A percentile compares a stretch with the other conserved stretches of the same genome.
These are phyloP conservation scores for Quercus lobata DNA, from an alignment of 331 rosid species.

Conservation along the genomic window DNA sequence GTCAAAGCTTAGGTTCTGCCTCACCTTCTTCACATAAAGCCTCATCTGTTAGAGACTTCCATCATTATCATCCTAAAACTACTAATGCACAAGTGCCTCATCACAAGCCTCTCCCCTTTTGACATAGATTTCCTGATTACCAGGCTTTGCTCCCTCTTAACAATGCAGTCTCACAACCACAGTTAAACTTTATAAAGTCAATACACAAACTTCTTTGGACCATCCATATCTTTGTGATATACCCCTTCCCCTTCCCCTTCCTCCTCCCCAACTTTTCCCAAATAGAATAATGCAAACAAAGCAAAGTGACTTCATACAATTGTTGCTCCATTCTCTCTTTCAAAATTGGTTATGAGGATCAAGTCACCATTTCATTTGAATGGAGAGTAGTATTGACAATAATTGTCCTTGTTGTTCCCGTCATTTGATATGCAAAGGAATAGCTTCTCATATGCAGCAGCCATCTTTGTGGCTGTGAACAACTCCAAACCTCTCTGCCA, in stretches of 20 bases:
- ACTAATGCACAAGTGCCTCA: too few relatives aligned
- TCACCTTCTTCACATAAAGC: neutral
- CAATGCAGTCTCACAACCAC: too few relatives aligned
- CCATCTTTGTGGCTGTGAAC: constrained; percentile 75
- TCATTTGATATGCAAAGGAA: constrained; percentile 59
- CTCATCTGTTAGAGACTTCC: neutral
- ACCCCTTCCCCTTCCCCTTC: neutral
- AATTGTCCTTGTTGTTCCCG: constrained; percentile 15
- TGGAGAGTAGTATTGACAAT: constrained; percentile 38
- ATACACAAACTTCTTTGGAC: neutral
- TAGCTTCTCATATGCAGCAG: constrained; percentile 62
- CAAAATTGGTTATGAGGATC: neutral
- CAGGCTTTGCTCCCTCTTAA: too few relatives aligned
- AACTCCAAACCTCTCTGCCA: constrained; percentile 55
- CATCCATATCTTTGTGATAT: neutral
- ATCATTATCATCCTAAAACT: neutral
- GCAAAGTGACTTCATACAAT: neutral
- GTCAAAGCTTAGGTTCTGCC: neutral
- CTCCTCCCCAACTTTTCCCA: neutral
- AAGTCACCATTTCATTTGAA: neutral
- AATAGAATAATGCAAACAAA: too few relatives aligned
- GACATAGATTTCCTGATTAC: too few relatives aligned
- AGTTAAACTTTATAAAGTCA: too few relatives aligned
- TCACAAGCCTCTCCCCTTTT: too few relatives aligned
- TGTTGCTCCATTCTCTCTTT: neutral